Evolutionary conservation across 306 rosid genomes (phyloP).

Genomic region (Trichosanthes cucumerina): DNA sequence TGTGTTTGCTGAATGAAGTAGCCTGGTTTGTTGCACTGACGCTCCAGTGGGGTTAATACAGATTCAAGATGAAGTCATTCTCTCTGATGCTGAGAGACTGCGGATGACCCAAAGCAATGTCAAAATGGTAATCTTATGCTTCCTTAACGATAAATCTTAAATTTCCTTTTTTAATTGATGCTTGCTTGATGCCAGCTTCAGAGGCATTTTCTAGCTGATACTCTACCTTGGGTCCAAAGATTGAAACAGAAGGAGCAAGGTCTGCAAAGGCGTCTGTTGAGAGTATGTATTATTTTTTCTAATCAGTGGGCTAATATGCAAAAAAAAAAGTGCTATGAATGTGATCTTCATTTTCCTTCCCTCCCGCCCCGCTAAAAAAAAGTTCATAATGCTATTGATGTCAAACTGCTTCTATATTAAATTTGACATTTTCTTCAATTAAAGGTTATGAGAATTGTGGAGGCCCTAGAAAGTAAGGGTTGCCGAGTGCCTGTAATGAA

Average conservation of each 20-base stretch:
- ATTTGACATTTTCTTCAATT: background rate
- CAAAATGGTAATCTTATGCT: constrained; percentile 48
- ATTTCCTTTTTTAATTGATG: background rate
- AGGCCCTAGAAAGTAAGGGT: constrained; percentile 87
- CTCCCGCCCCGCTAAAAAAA: background rate
- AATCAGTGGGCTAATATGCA: background rate
- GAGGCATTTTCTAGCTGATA: constrained; percentile 90
- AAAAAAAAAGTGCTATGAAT: background rate
- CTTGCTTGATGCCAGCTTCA: constrained; percentile 59
- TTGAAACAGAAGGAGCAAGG: constrained; percentile 85
- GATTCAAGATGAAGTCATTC: constrained; percentile 96
- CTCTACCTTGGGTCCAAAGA: constrained; percentile 79
- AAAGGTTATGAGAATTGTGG: constrained; percentile 87
- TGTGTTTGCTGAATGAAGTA: background rate
- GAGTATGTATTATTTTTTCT: constrained; percentile 34
- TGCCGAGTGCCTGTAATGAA: constrained; percentile 77
- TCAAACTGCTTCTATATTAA: background rate
- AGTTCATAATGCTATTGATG: background rate
- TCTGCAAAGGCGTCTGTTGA: constrained; percentile 80
- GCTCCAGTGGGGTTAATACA: constrained; percentile 24
- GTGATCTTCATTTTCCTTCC: background rate
- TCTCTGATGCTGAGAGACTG: constrained; percentile 86
- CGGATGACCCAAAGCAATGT: constrained; percentile 91
- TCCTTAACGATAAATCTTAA: background rate
- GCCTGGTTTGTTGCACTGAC: background rate